Percentiles rank a stretch among this genome's conserved stretches.
phyloP scores from a whole-genome alignment of 768 basidiomycete species.

The Botryobasidium botryosum region DNA sequence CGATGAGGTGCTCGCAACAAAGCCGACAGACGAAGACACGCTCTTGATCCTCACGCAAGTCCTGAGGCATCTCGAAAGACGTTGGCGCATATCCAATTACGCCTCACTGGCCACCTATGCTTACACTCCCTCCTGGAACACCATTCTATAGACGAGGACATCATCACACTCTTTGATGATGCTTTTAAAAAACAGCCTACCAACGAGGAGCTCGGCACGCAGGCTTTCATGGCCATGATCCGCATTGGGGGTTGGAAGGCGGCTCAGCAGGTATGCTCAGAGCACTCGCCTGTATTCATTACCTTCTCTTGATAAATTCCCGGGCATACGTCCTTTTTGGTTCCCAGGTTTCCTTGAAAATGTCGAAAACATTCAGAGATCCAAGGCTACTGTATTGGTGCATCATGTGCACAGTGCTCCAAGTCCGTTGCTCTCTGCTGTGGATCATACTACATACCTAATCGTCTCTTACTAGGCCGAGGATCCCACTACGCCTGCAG shows the following conservation, averaged over 20 bases:
- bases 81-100: constrained; percentile 19
- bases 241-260: constrained; percentile 71
- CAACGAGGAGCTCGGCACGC: constrained; percentile 70
- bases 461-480: too few species aligned
- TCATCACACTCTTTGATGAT: constrained; percentile 71
- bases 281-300: background rate
- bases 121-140: constrained; percentile 7
- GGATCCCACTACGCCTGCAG: constrained; percentile 1
- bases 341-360: constrained; percentile 52
- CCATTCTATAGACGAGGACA: too few species aligned
- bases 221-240: constrained; percentile 74
- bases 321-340: background rate
- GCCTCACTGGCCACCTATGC: background rate
- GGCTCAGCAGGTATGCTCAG: constrained; percentile 51
- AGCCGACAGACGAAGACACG: constrained; percentile 55
- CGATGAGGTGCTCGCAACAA: constrained; percentile 60
- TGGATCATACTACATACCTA: too few species aligned
- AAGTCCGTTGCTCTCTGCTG: too few species aligned
- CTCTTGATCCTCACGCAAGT: constrained; percentile 74
- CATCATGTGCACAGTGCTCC: constrained; percentile 60
- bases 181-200: constrained; percentile 65
- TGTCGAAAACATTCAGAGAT: constrained; percentile 73
- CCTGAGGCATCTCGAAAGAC: constrained; percentile 57
- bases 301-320: background rate
- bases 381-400: constrained; percentile 68